Evolutionary conservation across 495 filamentous ascomycete species (phyloP), one percentile per base, ranked within the genome.

Genomic region (Penicillium canescens): DNA sequence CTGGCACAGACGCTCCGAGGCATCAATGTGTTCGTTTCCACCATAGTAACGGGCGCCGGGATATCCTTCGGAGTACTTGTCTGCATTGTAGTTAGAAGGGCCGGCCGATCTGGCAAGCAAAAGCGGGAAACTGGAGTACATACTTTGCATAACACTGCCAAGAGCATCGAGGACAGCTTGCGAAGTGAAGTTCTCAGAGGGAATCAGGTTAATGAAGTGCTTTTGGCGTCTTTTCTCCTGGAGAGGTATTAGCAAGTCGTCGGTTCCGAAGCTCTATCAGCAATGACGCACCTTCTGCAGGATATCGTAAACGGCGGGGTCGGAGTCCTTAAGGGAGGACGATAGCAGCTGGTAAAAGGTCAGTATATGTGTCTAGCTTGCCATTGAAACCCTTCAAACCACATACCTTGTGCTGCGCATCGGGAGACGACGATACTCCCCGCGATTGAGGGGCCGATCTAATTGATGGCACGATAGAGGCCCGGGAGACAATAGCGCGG

Each of bases 51-150:
- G 75, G 39, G 93, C 95, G 44, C 94, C 95, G 42, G 94, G 94
- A 61, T 98, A 98, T 37, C 94, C 94, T 72, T 98, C 94, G 6
- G 95, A 98, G 77, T 98, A 98, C 70, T 98, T 98, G 65, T 98
- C 90, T 93, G 67, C n/a, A 18, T 21, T 55, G 35, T 50, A 42
- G 47, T 60, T 46, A 66, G 55, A 3, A 43, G 39, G 35, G 23
- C 12, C 37, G 35, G 23, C 12, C 37, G 55, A 37, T 37, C 42
- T 3, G 24, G 37, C 45, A 31, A 20, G 28, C 13, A 40, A 38
- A 35, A 33, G 26, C 42, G 31, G 38, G 21, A 74, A 45, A 28
- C 33, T 6, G 33, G 12, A 23, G 28, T 37, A 64, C 87, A 47
- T 77, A 94, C 90, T 98, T 76, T 98, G 93, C 94, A 98, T 98